Evolutionary conservation across 441 rosid genomes (phyloP).

Genomic region (Sinapis alba): DNA sequence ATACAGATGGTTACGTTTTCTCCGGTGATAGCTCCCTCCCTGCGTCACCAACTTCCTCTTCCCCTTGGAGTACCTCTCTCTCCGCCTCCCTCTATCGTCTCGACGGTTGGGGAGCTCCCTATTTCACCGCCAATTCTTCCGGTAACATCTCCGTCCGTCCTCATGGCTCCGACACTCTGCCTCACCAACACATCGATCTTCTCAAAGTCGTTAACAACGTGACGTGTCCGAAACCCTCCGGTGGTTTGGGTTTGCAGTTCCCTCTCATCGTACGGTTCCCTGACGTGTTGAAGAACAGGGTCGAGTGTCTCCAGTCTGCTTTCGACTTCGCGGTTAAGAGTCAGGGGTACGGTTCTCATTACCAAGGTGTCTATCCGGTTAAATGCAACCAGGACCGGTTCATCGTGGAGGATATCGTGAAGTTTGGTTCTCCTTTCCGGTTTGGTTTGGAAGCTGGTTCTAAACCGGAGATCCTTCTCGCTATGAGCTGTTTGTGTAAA

Average conservation of each 20-base stretch:
- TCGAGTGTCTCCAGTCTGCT: slow-evolving; percentile 75
- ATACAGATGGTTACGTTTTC: slow-evolving; percentile 58
- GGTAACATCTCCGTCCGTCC: slow-evolving; percentile 19
- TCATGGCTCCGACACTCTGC: slow-evolving; percentile 58
- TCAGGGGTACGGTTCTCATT: slow-evolving; percentile 61
- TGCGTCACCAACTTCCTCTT: slow-evolving; percentile 21
- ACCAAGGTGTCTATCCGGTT: slow-evolving; percentile 94
- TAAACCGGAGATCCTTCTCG: slow-evolving; percentile 87
- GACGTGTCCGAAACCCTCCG: slow-evolving; percentile 68
- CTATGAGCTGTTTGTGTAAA: slow-evolving; percentile 87
- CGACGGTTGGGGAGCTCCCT: too few relatives aligned
- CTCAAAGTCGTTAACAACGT: slow-evolving; percentile 76
- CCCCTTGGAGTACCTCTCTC: slow-evolving; percentile 65
- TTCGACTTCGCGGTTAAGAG: slow-evolving; percentile 68
- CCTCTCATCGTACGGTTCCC: slow-evolving; percentile 80
- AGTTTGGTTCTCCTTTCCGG: slow-evolving; percentile 69
- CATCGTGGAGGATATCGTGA: slow-evolving; percentile 86
- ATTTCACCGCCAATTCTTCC: too few relatives aligned
- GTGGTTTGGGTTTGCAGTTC: slow-evolving; percentile 83
- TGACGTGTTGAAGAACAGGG: slow-evolving; percentile 76
- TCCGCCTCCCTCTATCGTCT: too few relatives aligned
- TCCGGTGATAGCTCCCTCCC: too few relatives aligned
- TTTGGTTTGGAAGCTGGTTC: slow-evolving; percentile 95
- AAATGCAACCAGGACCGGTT: slow-evolving; percentile 94
- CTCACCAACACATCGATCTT: slow-evolving; percentile 89